Evolutionary conservation across 257 asterid species (phyloP).

Genomic region (Nicotiana tabacum): DNA sequence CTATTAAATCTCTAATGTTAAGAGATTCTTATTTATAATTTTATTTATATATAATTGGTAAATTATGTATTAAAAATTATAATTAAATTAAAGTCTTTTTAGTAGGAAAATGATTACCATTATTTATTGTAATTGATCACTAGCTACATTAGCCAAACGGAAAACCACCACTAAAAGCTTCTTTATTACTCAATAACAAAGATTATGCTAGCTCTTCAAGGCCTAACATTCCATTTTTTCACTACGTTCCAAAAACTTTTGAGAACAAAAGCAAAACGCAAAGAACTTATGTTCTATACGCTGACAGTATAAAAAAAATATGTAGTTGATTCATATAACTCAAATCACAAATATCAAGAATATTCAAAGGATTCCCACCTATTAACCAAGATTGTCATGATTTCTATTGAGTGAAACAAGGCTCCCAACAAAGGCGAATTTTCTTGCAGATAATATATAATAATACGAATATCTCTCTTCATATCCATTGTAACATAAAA

Average conservation of each 20-base stretch:
- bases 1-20: too few species aligned
- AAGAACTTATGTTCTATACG: neutral
- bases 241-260: neutral
- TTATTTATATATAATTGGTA: too few species aligned
- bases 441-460: neutral
- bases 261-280: neutral
- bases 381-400: neutral
- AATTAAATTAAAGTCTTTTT: too few species aligned
- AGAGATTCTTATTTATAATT: too few species aligned
- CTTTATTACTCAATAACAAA: neutral
- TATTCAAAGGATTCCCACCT: neutral
- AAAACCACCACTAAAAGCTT: too few species aligned
- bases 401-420: neutral
- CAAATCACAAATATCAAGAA: neutral
- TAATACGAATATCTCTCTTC: neutral
- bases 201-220: neutral
- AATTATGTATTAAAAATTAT: too few species aligned
- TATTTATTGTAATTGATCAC: too few species aligned
- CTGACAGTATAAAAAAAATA: neutral
- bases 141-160: too few species aligned
- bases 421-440: neutral
- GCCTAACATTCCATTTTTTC: neutral
- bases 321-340: neutral
- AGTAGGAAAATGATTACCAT: too few species aligned
- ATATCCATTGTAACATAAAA: neutral